Percentiles rank a stretch among this genome's conserved stretches.
Conservation (phyloP, 2,329 filamentous ascomycete genomes). For the Diaporthe helianthi region DNA sequence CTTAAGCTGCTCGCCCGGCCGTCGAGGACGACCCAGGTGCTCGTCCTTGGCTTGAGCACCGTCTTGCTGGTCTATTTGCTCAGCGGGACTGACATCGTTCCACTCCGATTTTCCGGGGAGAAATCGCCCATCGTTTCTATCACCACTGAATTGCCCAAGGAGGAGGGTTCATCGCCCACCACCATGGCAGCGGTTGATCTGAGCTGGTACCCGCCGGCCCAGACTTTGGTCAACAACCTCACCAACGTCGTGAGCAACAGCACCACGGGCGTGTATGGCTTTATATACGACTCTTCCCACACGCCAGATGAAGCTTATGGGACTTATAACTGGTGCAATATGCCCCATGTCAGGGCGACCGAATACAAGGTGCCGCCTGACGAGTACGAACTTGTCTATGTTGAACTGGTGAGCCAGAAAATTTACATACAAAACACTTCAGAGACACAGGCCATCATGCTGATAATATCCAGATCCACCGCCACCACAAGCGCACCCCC, state of each 20-base stretch:
- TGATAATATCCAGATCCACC: constrained; percentile 64
- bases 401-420: constrained; percentile 68
- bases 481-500: constrained; percentile 85
- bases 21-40: constrained; percentile 24
- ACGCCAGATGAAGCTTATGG: constrained; percentile 65
- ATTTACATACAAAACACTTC: background rate
- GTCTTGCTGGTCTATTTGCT: constrained; percentile 14
- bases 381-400: constrained; percentile 73
- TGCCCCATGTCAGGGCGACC: constrained; percentile 76
- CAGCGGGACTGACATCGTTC: background rate
- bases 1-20: constrained; percentile 19
- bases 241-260: constrained; percentile 36
- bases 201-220: constrained; percentile 40
- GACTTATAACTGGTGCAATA: constrained; percentile 84
- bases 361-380: constrained; percentile 66
- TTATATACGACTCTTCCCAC: constrained; percentile 73
- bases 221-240: constrained; percentile 43
- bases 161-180: background rate
- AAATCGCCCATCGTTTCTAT: constrained; percentile 4
- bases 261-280: constrained; percentile 70
- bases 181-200: constrained; percentile 36
- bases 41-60: constrained; percentile 20
- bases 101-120: background rate
- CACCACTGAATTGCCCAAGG: background rate
- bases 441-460: background rate